A percentile compares a stretch with the other conserved stretches of the same genome.
Evolutionary conservation across 139 green algal genomes (phyloP).

Genomic region (Micractinium conductrix): DNA sequence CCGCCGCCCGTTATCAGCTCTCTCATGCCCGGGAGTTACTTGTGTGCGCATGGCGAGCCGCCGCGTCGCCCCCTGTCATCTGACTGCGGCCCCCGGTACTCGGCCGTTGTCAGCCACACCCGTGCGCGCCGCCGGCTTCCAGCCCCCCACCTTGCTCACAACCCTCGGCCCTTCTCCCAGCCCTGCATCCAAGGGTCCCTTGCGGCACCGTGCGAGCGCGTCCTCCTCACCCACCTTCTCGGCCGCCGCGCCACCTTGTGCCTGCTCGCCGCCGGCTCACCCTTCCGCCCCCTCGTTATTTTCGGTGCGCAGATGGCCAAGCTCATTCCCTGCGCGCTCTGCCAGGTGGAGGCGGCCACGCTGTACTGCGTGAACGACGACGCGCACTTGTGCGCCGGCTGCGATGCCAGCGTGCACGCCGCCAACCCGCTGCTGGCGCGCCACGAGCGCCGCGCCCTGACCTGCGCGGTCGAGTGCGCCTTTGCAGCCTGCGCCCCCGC

Average conservation of each 20-base stretch:
- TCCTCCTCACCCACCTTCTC: background rate
- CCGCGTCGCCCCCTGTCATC: too few species aligned
- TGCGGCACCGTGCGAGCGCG: background rate
- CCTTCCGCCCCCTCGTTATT: too few species aligned
- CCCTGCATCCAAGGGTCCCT: background rate
- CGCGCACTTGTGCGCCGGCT: constrained; percentile 38
- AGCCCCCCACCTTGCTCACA: too few species aligned
- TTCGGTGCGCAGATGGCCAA: too few species aligned
- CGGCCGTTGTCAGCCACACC: too few species aligned
- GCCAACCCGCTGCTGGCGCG: constrained; percentile 41
- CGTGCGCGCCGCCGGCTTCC: too few species aligned
- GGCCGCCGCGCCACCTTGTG: too few species aligned
- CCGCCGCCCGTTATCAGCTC: too few species aligned
- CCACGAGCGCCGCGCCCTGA: constrained; percentile 39
- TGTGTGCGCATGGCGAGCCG: too few species aligned
- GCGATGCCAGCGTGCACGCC: constrained; percentile 38
- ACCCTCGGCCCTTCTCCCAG: too few species aligned
- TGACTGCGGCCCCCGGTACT: too few species aligned
- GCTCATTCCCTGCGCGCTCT: constrained; percentile 36
- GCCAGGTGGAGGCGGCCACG: constrained; percentile 7
- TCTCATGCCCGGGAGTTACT: too few species aligned
- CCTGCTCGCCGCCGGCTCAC: background rate
- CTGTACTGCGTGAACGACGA: constrained; percentile 53
- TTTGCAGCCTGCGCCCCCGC: background rate
- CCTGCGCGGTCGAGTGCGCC: constrained; percentile 24